These are phyloP conservation scores for Fusarium keratoplasticum DNA, from an alignment of 2,329 filamentous ascomycete genomes.

Conservation along the genomic window DNA sequence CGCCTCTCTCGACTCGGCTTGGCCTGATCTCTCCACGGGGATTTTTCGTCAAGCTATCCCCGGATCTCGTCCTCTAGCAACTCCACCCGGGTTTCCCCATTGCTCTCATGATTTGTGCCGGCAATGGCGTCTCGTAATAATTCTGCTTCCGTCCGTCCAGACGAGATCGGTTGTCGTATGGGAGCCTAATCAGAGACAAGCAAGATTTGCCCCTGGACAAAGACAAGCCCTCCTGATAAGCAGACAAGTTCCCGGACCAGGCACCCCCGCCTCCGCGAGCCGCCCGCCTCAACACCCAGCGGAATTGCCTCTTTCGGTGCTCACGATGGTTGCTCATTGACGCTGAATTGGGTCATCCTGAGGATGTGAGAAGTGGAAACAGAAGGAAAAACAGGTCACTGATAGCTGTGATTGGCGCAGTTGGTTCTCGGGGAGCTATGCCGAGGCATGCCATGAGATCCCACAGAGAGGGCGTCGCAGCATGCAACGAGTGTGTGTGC, in stretches of 20 bases:
- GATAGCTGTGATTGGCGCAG: background rate
- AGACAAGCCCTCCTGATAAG: conserved; percentile 27
- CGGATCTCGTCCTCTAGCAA: background rate
- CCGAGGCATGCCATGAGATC: conserved; percentile 16
- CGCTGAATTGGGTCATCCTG: background rate
- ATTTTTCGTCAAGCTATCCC: background rate
- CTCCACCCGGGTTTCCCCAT: background rate
- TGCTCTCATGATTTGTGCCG: background rate
- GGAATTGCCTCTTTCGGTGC: conserved; percentile 11
- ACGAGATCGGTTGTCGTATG: conserved; percentile 15
- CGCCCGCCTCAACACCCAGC: conserved; percentile 1
- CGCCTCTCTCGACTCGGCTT: background rate
- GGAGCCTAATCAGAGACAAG: conserved; percentile 15
- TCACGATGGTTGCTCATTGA: conserved; percentile 19
- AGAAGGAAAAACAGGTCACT: background rate
- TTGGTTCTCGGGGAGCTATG: background rate
- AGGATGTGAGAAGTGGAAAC: background rate
- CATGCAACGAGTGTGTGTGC: conserved; percentile 6
- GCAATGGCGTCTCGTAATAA: conserved; percentile 1
- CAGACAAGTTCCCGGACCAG: conserved; percentile 2
- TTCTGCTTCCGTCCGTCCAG: conserved; percentile 26
- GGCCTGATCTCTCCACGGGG: background rate
- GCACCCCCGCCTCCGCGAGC: conserved; percentile 15
- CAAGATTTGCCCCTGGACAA: conserved; percentile 22
- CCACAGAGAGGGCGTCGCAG: background rate